Evolutionary conservation across 2,329 filamentous ascomycete species (phyloP).

Genomic region (Talaromyces rugulosus): DNA sequence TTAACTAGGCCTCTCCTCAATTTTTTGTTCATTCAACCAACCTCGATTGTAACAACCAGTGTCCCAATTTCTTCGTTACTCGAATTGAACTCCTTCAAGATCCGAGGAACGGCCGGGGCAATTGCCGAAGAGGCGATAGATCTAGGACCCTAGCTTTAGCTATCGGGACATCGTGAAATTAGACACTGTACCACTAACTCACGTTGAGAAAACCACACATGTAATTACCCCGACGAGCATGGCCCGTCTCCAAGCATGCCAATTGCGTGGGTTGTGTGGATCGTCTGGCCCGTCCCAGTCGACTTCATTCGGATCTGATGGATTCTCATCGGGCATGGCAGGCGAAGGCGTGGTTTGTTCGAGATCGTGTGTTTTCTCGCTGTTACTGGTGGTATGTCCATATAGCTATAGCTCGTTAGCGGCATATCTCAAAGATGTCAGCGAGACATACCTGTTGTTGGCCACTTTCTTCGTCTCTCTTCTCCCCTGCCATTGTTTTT

Average conservation of each 20-base stretch:
- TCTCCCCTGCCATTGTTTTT: background rate
- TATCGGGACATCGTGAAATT: background rate
- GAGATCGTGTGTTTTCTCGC: background rate
- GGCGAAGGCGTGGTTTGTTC: background rate
- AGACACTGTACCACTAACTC: background rate
- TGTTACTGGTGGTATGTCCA: too few species aligned
- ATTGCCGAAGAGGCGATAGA: constrained; percentile 17
- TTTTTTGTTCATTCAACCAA: background rate
- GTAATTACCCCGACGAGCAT: background rate
- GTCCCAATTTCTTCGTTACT: constrained; percentile 34
- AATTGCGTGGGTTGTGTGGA: background rate
- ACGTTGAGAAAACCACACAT: background rate
- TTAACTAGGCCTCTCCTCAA: background rate
- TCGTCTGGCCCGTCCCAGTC: background rate
- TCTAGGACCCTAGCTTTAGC: background rate
- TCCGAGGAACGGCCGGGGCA: constrained; percentile 43
- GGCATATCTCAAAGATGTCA: background rate
- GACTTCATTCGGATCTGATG: background rate
- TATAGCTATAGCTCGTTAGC: background rate
- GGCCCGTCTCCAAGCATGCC: background rate
- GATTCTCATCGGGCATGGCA: background rate
- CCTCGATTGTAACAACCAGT: constrained; percentile 45
- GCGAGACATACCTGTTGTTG: background rate
- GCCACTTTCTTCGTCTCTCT: background rate
- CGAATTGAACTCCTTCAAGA: constrained; percentile 44